Conservation (phyloP, 1,139 yeast genomes). For the Pichia sp. region DNA sequence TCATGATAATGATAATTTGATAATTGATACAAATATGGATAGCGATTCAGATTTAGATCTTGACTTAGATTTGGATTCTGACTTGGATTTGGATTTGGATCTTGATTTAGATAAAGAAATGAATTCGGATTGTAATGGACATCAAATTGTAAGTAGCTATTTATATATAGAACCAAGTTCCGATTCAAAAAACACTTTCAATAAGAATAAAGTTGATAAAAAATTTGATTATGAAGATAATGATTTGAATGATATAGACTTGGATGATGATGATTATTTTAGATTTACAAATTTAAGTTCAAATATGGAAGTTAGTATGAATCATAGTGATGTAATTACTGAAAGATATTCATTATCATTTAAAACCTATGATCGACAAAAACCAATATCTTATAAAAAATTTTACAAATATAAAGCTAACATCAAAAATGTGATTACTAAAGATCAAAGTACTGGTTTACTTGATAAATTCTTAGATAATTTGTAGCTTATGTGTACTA, state of each 20-base stretch:
- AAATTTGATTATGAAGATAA: not conserved
- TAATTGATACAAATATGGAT: not conserved
- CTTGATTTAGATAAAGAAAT: not conserved
- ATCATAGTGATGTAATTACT: not conserved
- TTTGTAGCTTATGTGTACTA: not conserved
- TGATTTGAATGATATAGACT: not conserved
- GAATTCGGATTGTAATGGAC: not conserved
- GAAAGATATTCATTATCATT: conserved; percentile 25
- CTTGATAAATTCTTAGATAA: not conserved
- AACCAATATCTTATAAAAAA: conserved; percentile 6
- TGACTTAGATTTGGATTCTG: conserved; percentile 1
- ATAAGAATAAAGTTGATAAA: not conserved
- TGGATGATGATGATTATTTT: not conserved
- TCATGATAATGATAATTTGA: not conserved
- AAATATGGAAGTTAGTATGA: not conserved
- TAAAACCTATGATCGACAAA: conserved; percentile 19
- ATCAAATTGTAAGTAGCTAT: not conserved
- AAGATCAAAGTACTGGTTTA: conserved; percentile 2
- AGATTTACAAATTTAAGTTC: not conserved
- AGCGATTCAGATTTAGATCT: not conserved
- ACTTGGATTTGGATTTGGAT: not conserved
- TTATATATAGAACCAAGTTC: not conserved
- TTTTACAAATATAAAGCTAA: conserved; percentile 59
- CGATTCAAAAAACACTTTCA: not conserved
- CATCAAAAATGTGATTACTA: conserved; percentile 31